Conservation (phyloP, 73 alveolate genomes). For the Stentor roeselii region DNA sequence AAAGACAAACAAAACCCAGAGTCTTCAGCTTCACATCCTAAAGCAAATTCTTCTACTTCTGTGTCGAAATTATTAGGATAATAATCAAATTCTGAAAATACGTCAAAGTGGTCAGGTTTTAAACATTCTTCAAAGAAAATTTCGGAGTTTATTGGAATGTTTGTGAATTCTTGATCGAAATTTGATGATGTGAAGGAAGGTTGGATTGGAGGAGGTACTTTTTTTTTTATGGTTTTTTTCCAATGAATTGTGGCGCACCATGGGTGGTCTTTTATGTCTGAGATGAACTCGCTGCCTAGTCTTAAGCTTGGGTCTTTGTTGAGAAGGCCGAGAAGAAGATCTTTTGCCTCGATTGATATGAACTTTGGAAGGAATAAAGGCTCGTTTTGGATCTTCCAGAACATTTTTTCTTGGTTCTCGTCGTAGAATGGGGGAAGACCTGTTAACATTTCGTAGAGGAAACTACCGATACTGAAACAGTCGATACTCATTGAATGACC, state of each 20-base stretch:
- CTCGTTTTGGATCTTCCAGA: slow-evolving; percentile 38
- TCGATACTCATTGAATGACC: slow-evolving; percentile 52
- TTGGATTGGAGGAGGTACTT: slow-evolving; percentile 62
- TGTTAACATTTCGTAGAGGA: slow-evolving; percentile 55
- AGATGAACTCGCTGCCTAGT: slow-evolving; percentile 66
- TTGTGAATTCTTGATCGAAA: slow-evolving; percentile 67
- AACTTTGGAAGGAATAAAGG: slow-evolving; percentile 31
- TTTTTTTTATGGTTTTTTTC: slow-evolving; percentile 50
- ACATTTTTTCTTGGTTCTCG: slow-evolving; percentile 37
- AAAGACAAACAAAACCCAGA: too few relatives aligned
- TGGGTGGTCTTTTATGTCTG: slow-evolving; percentile 68
- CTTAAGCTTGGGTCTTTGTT: slow-evolving; percentile 78
- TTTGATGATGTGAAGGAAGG: slow-evolving; percentile 57
- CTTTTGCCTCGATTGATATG: slow-evolving; percentile 46
- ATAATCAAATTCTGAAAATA: not conserved
- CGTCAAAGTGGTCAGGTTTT: not conserved
- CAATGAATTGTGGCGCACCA: slow-evolving; percentile 64
- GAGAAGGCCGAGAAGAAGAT: slow-evolving; percentile 59
- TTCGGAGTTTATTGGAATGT: slow-evolving; percentile 5
- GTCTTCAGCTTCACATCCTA: too few relatives aligned
- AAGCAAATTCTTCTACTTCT: too few relatives aligned
- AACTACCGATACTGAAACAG: slow-evolving; percentile 42
- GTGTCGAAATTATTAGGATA: too few relatives aligned
- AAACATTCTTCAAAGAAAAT: slow-evolving; percentile 2
- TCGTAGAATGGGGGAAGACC: slow-evolving; percentile 60